Evolutionary conservation across 345 rosid species (phyloP).

Genomic region (Lepidium aucheri): DNA sequence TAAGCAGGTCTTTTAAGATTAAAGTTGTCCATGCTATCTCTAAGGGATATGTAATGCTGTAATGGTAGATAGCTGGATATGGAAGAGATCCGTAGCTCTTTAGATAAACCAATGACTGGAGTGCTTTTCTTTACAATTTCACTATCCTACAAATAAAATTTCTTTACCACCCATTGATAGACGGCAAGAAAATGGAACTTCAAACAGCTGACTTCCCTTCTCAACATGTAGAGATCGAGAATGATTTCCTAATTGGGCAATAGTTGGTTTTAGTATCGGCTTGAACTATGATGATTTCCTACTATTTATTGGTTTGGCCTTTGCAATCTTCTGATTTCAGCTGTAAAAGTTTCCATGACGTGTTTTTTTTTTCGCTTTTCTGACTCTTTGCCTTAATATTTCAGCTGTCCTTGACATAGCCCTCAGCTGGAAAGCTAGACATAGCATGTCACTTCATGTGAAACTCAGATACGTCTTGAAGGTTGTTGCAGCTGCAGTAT

Average conservation of each 20-base stretch:
- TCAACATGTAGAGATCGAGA: neutral
- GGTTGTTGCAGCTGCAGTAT: conserved; percentile 39
- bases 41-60: neutral
- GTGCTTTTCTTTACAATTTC: neutral
- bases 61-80: neutral
- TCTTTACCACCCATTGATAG: neutral
- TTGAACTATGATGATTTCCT: neutral
- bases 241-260: neutral
- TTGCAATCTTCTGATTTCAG: neutral
- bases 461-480: conserved; percentile 46
- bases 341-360: neutral
- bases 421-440: conserved; percentile 45
- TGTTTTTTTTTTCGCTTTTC: neutral
- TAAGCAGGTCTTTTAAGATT: neutral
- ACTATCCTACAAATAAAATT: neutral
- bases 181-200: neutral
- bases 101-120: neutral
- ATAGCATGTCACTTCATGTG: conserved; percentile 40
- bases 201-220: neutral
- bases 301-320: neutral
- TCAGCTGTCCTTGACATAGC: conserved; percentile 47
- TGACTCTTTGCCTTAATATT: conserved; percentile 6
- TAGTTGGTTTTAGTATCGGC: neutral
- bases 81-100: neutral
- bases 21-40: neutral